phyloP scores from a whole-genome alignment of 352 stramenopile species.

The Peronospora farinosa region DNA sequence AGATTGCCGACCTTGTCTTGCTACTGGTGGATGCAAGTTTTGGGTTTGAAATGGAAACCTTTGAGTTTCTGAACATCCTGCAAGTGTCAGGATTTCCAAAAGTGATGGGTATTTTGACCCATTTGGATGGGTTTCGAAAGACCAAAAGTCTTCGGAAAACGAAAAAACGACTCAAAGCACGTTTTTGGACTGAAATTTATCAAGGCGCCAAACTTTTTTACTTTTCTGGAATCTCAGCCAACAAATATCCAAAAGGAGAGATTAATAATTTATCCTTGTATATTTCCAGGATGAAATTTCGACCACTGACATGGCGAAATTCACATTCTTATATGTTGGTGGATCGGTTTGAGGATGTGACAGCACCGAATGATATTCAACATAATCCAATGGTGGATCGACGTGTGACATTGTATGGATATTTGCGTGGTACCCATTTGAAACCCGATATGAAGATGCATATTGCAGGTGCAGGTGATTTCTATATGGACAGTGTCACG shows the following conservation, averaged over 20 bases:
- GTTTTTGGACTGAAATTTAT: constrained; percentile 99
- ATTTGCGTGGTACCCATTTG: constrained; percentile 96
- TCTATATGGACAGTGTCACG: constrained; percentile 91
- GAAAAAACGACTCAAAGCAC: constrained; percentile 97
- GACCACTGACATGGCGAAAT: constrained; percentile 97
- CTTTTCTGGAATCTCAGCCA: constrained; percentile 95
- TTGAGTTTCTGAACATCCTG: constrained; percentile 99
- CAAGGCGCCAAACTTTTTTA: constrained; percentile 94
- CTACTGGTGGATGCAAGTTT: constrained; percentile 99
- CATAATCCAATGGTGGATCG: constrained; percentile 89
- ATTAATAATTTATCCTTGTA: constrained; percentile 97
- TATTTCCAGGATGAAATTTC: constrained; percentile 96
- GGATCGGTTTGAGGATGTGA: constrained; percentile 98
- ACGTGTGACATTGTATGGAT: constrained; percentile 96
- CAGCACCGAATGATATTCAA: constrained; percentile 90
- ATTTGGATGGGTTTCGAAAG: constrained; percentile 98
- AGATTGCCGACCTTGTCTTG: constrained; percentile 98
- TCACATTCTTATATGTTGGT: constrained; percentile 98
- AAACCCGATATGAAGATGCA: constrained; percentile 96
- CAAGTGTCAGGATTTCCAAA: constrained; percentile 90
- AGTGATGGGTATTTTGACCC: constrained; percentile 98
- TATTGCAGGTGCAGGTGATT: constrained; percentile 97
- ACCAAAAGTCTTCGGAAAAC: constrained; percentile 97
- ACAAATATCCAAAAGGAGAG: constrained; percentile 99
- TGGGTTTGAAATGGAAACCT: constrained; percentile 99